A percentile compares a stretch with the other conserved stretches of the same genome.
phyloP scores from a whole-genome alignment of 441 rosid genomes.

The Erysimum pusillum region DNA sequence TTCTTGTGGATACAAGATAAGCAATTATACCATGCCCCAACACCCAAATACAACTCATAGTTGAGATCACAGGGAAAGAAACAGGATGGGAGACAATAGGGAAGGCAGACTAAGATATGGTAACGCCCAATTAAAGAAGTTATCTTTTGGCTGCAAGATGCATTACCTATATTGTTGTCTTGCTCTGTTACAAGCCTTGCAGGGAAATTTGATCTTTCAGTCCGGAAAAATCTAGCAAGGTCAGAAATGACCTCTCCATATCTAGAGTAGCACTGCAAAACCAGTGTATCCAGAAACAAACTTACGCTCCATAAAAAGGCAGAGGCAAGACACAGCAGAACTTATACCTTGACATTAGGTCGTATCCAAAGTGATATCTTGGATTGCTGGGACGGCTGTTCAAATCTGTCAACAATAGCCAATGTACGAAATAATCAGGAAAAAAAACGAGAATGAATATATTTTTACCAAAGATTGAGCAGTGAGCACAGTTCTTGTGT shows the following conservation, averaged over 20 bases:
- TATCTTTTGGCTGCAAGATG: constrained; percentile 43
- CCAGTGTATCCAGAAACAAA: constrained; percentile 39
- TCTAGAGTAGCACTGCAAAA: constrained; percentile 79
- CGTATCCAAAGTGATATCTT: constrained; percentile 93
- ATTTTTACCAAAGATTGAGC: constrained; percentile 15
- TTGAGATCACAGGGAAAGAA: constrained; percentile 5
- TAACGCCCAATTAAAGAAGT: constrained; percentile 28
- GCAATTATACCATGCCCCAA: constrained; percentile 15
- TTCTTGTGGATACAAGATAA: constrained; percentile 25
- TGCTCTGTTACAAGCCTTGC: constrained; percentile 51
- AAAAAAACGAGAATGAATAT: neutral
- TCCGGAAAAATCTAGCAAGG: constrained; percentile 89
- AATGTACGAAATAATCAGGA: constrained; percentile 29
- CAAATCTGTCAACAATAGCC: constrained; percentile 68
- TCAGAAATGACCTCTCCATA: constrained; percentile 88
- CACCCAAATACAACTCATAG: constrained; percentile 18
- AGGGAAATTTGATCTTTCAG: constrained; percentile 51
- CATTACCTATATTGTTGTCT: constrained; percentile 58
- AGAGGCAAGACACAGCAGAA: constrained; percentile 36
- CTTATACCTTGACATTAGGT: constrained; percentile 80
- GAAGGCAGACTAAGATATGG: neutral
- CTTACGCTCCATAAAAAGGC: constrained; percentile 25
- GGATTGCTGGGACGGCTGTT: constrained; percentile 74
- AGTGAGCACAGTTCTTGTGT: constrained; percentile 33
- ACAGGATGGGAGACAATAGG: constrained; percentile 12